Evolutionary conservation across 257 asterid species (phyloP), one percentile per base, ranked within the genome.

Genomic region (Solanum peruvianum): DNA sequence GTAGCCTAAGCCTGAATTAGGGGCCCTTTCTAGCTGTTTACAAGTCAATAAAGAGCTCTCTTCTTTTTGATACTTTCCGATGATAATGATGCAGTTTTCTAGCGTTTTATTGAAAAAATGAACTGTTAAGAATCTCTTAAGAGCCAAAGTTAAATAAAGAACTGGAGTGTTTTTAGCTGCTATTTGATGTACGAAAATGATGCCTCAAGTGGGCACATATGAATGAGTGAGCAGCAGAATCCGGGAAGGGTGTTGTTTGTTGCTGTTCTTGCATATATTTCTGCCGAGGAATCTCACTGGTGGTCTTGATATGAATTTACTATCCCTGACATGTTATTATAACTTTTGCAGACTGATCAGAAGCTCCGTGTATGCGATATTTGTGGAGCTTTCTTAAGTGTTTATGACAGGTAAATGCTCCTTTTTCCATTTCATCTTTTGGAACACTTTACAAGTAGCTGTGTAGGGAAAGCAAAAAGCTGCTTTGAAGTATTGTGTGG

Each of bases 351-450:
- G 99, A 97, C 99, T 86, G 99, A 97, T 92, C 99, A 97, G 90
- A 97, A 97, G 94, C 98, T 97, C 83, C 99, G 99, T 78, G 99
- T 97, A 84, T 96, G 99, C 87, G 99, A 97, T 96, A 97, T 95
- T 71, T 96, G 99, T 90, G 99, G 99, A 87, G 99, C 99, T 73
- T 96, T 96, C 92, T 89, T 96, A 93, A 96, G 99, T 90, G 95
- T 95, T 86, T 95, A 95, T 92, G 98, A 95, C 94, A 95, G 97
- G 98, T 95, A 89, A 86, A 88, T 80, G 75, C 69, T 90, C 47
- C 82, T 75, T 86, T 60, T 41, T 33, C 41, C 88, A 41, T 84
- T 60, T 8, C 71, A 11, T 29, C 58, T 88, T 66, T 82, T 6
- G 45, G 37, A 73, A 25, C 41, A 35, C 49, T 72, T 23, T 86